Evolutionary conservation across 2,329 filamentous ascomycete genomes (phyloP), one percentile per base, ranked within the genome.

Genomic region (Thielaviopsis punctulata): DNA sequence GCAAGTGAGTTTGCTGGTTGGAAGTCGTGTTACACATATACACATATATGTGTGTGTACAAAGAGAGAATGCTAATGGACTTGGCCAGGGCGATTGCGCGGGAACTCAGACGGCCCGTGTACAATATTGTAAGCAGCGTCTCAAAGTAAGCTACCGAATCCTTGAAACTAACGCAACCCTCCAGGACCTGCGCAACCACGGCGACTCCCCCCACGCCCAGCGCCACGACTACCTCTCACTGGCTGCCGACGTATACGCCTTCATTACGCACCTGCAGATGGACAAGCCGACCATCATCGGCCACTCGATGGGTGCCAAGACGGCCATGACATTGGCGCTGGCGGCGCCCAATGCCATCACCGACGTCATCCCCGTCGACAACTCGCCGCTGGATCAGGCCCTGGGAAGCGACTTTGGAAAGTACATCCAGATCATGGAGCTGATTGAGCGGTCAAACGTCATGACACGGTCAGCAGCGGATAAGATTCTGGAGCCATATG

Each of bases 281-380:
- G 69, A 74, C 45, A 70, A 84, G 24, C 73, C 82, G 1, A 87
- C 84, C 0, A 68, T 96, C 24, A 92, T 96, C 60, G 90, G 90
- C 0, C 92, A 96, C 67, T 95, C 87, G 1, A 96, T 96, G 90
- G 90, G 92, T 57, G 90, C 90, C 46, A 96, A 96, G 70, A 81
- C 84, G 1, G 87, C 86, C 59, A 95, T 96, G 90, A 73, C 84
- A 0, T 71, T 95, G 54, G 87, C 87, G 3, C 75, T 96, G 33
- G 71, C 75, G 44, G 73, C 78, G 1, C 86, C 86, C 0, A 69
- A 77, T 5, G 68, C 80, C 2, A 73, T 95, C 54, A 71, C 74
- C 15, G 78, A 82, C 59, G 69, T 96, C 49, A 75, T 95, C 24
- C 75, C 87, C 1, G 88, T 96, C 12, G 90, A 96, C 69, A 96